Base-by-base conservation (phyloP, 83 land plant species). In the Isoetes engelmannii region DNA sequence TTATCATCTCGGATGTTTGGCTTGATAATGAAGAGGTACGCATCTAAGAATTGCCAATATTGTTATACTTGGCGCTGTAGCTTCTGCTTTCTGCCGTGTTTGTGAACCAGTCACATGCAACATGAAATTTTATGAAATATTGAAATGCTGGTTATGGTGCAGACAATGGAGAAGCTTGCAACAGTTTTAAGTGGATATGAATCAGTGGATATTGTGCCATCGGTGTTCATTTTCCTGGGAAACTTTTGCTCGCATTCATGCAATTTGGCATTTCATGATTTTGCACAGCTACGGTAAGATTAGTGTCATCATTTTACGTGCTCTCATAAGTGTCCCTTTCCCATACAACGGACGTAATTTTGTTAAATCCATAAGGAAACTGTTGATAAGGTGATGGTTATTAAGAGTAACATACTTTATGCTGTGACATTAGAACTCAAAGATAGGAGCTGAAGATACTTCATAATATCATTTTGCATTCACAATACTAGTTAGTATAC, bases 161-260 rank as follows among this genome's bases (percentile, higher is more conserved):
- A 90, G 88, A 81, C 89, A 61, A 82, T 95, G 85, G 81, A 69
- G 73, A 91, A 88, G 83, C 82, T 95, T 21, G 84, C 74, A 44
- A 68, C 74, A 45, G 85, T 95, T 54, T 79, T 95, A 43, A 81
- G 83, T 82, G 99, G 90, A 48, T 95, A 80, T 76, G 97, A 95
- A 63, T 72, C 77, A 49, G 84, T 82, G 70, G 91, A 95, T 15
- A 87, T 91, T 47, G 97, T 95, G 57, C 99, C 99, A 61, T 88
- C 99, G 51, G 74, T 91, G 50, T 95, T 95, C 76, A 83, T 95
- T 48, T 75, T 95, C 45, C 86, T 95, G 97, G 99, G 99, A 6
- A 95, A 95, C 60, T 95, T 95, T 69, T 95, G 91, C 70, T 91
- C 97, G 57, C 86, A 71, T 42, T 94, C 99, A 5, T 95, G 99